phyloP scores from a whole-genome alignment of 2,329 filamentous ascomycete species.

The Dendrostoma leiphaemia region DNA sequence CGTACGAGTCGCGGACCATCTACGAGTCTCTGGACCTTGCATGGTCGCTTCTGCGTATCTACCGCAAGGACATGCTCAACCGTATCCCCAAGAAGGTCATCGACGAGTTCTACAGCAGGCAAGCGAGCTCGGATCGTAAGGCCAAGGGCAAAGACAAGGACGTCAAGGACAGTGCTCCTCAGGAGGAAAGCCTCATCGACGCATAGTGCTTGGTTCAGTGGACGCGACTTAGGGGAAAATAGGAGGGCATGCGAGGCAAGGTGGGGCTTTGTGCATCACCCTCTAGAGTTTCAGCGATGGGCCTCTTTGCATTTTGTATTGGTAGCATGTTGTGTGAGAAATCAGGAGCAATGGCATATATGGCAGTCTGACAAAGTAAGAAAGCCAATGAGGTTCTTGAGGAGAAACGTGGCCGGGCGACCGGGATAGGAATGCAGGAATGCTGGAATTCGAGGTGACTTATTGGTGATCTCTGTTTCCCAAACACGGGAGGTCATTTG shows the following conservation, averaged over 20 bases:
- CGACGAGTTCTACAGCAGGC: slow-evolving; percentile 78
- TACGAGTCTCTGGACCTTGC: slow-evolving; percentile 93
- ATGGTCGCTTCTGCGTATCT: slow-evolving; percentile 95
- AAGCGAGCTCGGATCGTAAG: slow-evolving; percentile 57
- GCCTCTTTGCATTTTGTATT: slow-evolving; percentile 16
- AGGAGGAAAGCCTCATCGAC: slow-evolving; percentile 36
- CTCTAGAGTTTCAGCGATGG: slow-evolving; percentile 9
- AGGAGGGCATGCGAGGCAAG: neutral
- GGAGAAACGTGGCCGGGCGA: no score
- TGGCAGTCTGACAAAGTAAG: slow-evolving; percentile 9
- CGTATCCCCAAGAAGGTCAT: slow-evolving; percentile 83
- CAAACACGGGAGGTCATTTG: no score
- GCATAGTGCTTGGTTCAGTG: slow-evolving; percentile 23
- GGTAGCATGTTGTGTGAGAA: slow-evolving; percentile 16
- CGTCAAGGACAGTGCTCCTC: slow-evolving; percentile 27
- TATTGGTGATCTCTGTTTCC: no score
- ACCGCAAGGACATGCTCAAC: slow-evolving; percentile 97
- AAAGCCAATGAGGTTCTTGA: no score
- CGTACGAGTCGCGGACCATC: slow-evolving; percentile 90
- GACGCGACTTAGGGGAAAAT: neutral
- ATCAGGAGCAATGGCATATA: slow-evolving; percentile 13
- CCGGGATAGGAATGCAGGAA: no score
- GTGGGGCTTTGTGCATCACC: neutral
- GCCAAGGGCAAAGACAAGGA: slow-evolving; percentile 54
- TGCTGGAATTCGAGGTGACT: no score